A percentile compares a stretch with the other conserved stretches of the same genome.
phyloP scores from a whole-genome alignment of 208 protist species.

The Trypanosoma mega region DNA sequence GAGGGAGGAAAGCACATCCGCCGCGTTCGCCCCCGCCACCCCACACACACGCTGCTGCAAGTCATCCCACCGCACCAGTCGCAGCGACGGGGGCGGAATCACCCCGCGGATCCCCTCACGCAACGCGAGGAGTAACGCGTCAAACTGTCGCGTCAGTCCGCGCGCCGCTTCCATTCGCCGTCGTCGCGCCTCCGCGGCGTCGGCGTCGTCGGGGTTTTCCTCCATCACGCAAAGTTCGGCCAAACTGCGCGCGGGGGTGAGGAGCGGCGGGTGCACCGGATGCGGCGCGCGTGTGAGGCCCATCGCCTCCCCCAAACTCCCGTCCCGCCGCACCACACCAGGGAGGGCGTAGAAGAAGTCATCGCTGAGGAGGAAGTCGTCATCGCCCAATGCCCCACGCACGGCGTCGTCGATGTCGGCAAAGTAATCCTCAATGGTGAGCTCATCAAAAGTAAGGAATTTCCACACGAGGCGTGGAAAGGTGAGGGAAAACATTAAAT shows the following conservation, averaged over 20 bases:
- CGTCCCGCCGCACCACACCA: slow-evolving; percentile 18
- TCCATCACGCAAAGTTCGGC: background rate
- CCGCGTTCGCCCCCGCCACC: slow-evolving; percentile 35
- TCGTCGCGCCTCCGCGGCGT: slow-evolving; percentile 25
- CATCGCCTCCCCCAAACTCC: slow-evolving; percentile 7
- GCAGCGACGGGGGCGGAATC: slow-evolving; percentile 45
- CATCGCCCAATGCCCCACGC: slow-evolving; percentile 58
- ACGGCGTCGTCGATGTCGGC: slow-evolving; percentile 85
- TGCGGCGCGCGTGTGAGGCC: no score
- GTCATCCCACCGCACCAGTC: slow-evolving; percentile 78
- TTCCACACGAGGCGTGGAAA: slow-evolving; percentile 88
- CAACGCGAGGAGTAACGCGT: slow-evolving; percentile 63
- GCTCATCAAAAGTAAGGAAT: slow-evolving; percentile 69
- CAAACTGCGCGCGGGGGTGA: background rate
- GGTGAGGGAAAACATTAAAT: slow-evolving; percentile 62
- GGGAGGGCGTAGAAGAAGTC: slow-evolving; percentile 57
- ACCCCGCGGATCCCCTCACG: slow-evolving; percentile 68
- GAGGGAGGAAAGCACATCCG: slow-evolving; percentile 71
- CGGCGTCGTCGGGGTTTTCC: slow-evolving; percentile 7
- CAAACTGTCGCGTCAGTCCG: slow-evolving; percentile 81
- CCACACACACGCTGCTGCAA: slow-evolving; percentile 83
- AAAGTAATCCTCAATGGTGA: slow-evolving; percentile 78
- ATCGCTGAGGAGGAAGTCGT: slow-evolving; percentile 77
- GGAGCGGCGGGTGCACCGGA: no score
- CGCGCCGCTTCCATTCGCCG: slow-evolving; percentile 52